Evolutionary conservation across 2,329 filamentous ascomycete genomes (phyloP).

Genomic region (Podosphaera fusca): DNA sequence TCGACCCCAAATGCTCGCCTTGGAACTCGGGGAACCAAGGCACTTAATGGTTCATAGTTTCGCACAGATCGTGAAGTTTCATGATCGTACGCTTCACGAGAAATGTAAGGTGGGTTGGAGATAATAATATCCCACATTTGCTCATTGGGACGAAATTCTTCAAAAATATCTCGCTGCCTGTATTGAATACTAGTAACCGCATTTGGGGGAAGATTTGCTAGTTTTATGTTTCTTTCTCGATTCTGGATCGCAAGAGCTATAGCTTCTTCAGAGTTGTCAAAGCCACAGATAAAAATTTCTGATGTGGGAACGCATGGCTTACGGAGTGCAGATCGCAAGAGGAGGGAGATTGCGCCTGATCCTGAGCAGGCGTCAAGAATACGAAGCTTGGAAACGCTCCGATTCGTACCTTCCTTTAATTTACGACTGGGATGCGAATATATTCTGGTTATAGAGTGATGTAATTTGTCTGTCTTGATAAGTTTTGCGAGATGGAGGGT

Average conservation of each 20-base stretch:
- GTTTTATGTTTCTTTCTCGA: slow-evolving; percentile 24
- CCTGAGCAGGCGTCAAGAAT: slow-evolving; percentile 79
- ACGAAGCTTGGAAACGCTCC: slow-evolving; percentile 20
- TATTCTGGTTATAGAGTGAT: not conserved
- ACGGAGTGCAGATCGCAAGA: slow-evolving; percentile 39
- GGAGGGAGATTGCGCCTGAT: slow-evolving; percentile 69
- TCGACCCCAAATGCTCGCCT: not conserved
- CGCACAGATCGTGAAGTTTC: slow-evolving; percentile 53
- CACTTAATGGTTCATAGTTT: slow-evolving; percentile 56
- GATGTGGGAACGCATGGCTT: slow-evolving; percentile 2
- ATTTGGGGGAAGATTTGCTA: not conserved
- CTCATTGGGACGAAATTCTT: not conserved
- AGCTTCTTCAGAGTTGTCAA: slow-evolving; percentile 50
- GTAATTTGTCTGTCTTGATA: not conserved
- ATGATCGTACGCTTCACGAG: slow-evolving; percentile 31
- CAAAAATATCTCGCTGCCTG: not conserved
- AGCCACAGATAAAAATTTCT: slow-evolving; percentile 31
- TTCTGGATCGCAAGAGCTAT: slow-evolving; percentile 45
- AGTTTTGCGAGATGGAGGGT: slow-evolving; percentile 27
- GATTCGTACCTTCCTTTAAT: not conserved
- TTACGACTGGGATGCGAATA: not conserved
- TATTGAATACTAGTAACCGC: not conserved
- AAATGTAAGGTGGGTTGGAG: slow-evolving; percentile 85
- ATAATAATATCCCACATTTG: slow-evolving; percentile 32
- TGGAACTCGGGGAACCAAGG: slow-evolving; percentile 34